phyloP scores from a whole-genome alignment of 805 yeast genomes.

The Kluyveromyces siamensis region DNA sequence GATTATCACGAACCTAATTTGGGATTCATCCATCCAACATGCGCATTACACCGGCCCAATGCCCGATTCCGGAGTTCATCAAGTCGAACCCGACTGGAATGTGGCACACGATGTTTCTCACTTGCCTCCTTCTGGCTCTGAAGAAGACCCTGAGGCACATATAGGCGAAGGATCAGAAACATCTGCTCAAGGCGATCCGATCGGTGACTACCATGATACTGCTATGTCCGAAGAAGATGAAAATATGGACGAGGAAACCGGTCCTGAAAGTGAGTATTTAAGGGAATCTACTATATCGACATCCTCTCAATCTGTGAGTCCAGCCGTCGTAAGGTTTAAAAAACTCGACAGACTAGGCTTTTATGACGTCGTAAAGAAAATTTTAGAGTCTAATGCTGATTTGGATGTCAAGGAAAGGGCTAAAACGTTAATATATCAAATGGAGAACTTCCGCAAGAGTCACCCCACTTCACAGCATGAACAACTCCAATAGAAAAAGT shows the following conservation, averaged over 20 bases:
- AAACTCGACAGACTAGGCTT: conserved; percentile 22
- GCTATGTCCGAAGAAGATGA: conserved; percentile 2
- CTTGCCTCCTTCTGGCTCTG: neutral
- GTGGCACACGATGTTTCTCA: neutral
- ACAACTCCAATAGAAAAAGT: too few relatives aligned
- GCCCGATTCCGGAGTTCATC: neutral
- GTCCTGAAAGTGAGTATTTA: neutral
- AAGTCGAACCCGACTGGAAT: neutral
- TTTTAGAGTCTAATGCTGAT: conserved; percentile 2
- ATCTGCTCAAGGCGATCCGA: neutral
- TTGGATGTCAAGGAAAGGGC: conserved; percentile 19
- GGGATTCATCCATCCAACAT: conserved; percentile 22
- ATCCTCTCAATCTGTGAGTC: conserved; percentile 10
- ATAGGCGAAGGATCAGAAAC: neutral
- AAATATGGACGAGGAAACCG: neutral
- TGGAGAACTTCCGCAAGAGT: conserved; percentile 22
- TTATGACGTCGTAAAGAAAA: conserved; percentile 21
- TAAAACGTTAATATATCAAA: conserved; percentile 22
- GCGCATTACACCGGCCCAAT: neutral
- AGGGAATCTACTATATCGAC: neutral
- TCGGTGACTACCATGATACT: neutral
- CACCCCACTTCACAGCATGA: neutral
- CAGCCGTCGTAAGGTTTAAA: conserved; percentile 21
- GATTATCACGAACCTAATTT: conserved; percentile 25
- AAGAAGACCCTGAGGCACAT: neutral